Evolutionary conservation across 148 eudicot species (phyloP).

Genomic region (Chenopodium formosanum): DNA sequence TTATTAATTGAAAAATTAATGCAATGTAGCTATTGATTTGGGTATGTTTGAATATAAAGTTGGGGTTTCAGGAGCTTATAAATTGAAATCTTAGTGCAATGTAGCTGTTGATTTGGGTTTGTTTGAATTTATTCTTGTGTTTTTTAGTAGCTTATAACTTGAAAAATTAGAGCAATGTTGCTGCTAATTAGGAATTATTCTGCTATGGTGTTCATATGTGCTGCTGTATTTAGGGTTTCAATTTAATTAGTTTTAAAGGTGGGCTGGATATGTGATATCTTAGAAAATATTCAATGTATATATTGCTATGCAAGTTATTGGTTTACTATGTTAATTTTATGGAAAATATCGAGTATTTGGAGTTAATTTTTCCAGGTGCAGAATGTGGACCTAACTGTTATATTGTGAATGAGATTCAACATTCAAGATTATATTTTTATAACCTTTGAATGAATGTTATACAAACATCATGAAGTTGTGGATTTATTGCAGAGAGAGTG

Average conservation of each 20-base stretch:
- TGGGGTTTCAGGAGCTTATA: not conserved
- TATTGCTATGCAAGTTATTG: slow-evolving; percentile 8
- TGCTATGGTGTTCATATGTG: not conserved
- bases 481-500: slow-evolving; percentile 29
- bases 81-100: slow-evolving; percentile 17
- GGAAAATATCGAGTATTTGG: not conserved
- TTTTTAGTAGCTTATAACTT: not conserved
- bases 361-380: not conserved
- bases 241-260: slow-evolving; percentile 6
- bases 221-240: slow-evolving; percentile 25
- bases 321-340: not conserved
- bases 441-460: not conserved
- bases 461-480: slow-evolving; percentile 1
- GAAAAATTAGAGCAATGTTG: slow-evolving; percentile 15
- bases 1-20: not conserved
- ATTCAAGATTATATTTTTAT: not conserved
- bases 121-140: not conserved
- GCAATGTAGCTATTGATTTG: slow-evolving; percentile 17
- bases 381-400: slow-evolving; percentile 1
- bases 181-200: not conserved
- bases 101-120: slow-evolving; percentile 9
- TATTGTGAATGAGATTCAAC: slow-evolving; percentile 2
- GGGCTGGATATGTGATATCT: not conserved
- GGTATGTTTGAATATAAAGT: not conserved
- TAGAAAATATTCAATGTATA: not conserved